phyloP scores from a whole-genome alignment of 2,329 filamentous ascomycete species.

The Ophiostoma montium region DNA sequence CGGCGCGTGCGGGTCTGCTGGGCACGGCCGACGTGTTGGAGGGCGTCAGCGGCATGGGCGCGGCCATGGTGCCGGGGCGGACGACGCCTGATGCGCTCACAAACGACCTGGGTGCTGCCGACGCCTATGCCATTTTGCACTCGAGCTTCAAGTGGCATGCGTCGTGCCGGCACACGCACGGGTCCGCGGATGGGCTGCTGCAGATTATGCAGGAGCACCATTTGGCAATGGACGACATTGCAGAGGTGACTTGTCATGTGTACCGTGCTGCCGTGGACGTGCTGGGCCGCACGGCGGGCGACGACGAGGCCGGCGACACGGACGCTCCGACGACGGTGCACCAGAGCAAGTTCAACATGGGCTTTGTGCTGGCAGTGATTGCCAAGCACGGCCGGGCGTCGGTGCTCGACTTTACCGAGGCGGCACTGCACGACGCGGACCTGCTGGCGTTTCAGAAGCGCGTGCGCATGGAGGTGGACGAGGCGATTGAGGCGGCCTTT shows the following conservation, averaged over 20 bases:
- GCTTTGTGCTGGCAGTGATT: too few relatives aligned
- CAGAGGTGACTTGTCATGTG: too few relatives aligned
- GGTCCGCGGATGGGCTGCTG: not conserved
- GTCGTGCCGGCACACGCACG: slow-evolving; percentile 6
- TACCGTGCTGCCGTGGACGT: too few relatives aligned
- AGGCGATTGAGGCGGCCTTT: not conserved
- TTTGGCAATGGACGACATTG: too few relatives aligned
- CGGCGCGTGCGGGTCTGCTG: not conserved
- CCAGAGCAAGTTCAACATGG: too few relatives aligned
- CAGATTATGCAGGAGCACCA: not conserved
- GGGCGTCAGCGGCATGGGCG: slow-evolving; percentile 3
- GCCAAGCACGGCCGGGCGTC: not conserved
- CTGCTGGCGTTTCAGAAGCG: slow-evolving; percentile 1
- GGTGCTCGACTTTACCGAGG: slow-evolving; percentile 4
- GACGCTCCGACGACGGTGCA: too few relatives aligned
- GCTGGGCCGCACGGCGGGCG: too few relatives aligned
- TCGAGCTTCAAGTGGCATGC: slow-evolving; percentile 8
- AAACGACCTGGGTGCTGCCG: not conserved
- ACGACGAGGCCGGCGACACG: too few relatives aligned
- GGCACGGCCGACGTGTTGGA: slow-evolving; percentile 3
- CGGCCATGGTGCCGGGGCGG: not conserved
- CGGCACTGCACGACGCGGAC: not conserved
- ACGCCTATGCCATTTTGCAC: not conserved
- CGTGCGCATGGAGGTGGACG: slow-evolving; percentile 1
- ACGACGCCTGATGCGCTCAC: not conserved